These are phyloP conservation scores for Starmera dryadoides DNA, from an alignment of 805 yeast species.

Conservation along the genomic window DNA sequence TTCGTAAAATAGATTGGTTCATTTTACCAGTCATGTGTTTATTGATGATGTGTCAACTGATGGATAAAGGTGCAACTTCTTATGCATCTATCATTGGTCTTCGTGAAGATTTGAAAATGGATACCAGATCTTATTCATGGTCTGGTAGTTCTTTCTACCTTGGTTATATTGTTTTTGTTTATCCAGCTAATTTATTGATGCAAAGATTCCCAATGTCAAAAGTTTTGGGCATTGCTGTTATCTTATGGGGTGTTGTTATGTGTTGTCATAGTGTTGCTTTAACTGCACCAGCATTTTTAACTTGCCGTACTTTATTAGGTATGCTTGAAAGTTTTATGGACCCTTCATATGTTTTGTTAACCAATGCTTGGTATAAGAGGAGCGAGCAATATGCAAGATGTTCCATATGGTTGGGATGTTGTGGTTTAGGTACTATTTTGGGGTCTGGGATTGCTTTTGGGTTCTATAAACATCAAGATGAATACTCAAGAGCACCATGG, in stretches of 20 bases:
- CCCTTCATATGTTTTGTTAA: constrained; percentile 29
- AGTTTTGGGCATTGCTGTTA: constrained; percentile 22
- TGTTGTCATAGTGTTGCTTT: constrained; percentile 27
- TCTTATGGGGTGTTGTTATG: constrained; percentile 29
- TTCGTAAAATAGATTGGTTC: constrained; percentile 28
- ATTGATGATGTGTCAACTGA: constrained; percentile 26
- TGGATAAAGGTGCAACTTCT: constrained; percentile 31
- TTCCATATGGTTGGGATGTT: constrained; percentile 33
- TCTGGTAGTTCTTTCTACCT: constrained; percentile 29
- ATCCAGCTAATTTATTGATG: constrained; percentile 25
- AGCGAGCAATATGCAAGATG: constrained; percentile 28
- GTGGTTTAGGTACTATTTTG: constrained; percentile 36
- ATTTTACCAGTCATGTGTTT: constrained; percentile 28
- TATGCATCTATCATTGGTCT: constrained; percentile 34
- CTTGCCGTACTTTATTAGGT: neutral
- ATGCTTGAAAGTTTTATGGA: neutral
- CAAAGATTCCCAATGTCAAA: constrained; percentile 31
- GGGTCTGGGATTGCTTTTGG: constrained; percentile 46
- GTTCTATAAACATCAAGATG: constrained; percentile 23
- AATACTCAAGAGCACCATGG: constrained; percentile 36
- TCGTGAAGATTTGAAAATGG: constrained; percentile 28
- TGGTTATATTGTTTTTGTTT: constrained; percentile 26
- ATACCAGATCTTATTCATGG: constrained; percentile 27
- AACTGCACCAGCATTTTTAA: neutral
- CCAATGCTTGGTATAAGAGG: constrained; percentile 42